Conservation (phyloP, 306 rosid species). For the Prunus mume region DNA sequence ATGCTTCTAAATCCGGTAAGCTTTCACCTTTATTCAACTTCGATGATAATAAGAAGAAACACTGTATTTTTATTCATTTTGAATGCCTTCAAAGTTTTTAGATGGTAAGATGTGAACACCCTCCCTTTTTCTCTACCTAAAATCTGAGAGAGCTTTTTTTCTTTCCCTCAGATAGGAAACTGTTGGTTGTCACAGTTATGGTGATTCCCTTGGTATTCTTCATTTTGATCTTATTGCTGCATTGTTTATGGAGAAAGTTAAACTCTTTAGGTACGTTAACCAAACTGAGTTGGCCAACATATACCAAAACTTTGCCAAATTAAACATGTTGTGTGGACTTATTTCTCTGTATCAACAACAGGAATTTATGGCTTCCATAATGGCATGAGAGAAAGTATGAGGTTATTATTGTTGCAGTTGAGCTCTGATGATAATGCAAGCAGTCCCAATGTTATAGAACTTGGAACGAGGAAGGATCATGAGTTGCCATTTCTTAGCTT, state of each 20-base stretch:
- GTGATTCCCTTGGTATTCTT: neutral
- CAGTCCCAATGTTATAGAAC: neutral
- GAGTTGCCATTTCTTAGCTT: constrained; percentile 25
- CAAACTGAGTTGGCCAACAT: neutral
- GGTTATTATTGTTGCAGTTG: constrained; percentile 5
- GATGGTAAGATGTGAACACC: neutral
- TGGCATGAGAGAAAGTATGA: neutral
- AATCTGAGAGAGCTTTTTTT: neutral
- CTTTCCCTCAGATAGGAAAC: constrained; percentile 2
- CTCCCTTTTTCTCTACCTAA: neutral
- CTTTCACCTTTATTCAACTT: neutral
- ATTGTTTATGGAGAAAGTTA: constrained; percentile 4
- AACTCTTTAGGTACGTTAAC: constrained; percentile 13
- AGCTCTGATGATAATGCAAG: neutral
- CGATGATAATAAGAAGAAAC: neutral
- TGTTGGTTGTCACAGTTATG: neutral
- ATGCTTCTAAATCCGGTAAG: constrained; percentile 9
- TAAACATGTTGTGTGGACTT: neutral
- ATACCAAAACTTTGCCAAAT: neutral
- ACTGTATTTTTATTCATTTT: neutral
- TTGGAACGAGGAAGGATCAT: constrained; percentile 11
- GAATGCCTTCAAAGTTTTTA: neutral
- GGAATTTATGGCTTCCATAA: constrained; percentile 4
- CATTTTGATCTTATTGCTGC: neutral
- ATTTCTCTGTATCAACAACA: neutral